phyloP scores from a whole-genome alignment of 495 filamentous ascomycete species.

The Barbatosphaeria neglecta region DNA sequence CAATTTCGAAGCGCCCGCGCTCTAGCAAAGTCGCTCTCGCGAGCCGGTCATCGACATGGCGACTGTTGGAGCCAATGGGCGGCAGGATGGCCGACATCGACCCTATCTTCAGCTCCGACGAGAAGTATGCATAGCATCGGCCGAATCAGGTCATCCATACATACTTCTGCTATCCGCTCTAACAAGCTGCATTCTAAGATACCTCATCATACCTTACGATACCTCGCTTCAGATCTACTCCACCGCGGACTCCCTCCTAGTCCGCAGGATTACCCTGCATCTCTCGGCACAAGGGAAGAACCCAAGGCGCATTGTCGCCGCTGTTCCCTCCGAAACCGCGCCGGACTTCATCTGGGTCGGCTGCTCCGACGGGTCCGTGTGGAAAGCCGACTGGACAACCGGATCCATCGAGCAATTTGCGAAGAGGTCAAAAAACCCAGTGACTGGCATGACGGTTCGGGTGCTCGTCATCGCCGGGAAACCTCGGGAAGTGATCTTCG shows the following conservation, averaged over 20 bases:
- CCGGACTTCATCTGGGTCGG: constrained; percentile 57
- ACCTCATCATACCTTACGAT: constrained; percentile 52
- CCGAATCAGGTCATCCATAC: not conserved
- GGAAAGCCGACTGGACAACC: constrained; percentile 65
- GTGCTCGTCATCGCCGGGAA: constrained; percentile 21
- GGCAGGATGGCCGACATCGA: constrained; percentile 63
- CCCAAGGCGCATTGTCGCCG: constrained; percentile 36
- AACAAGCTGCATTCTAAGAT: constrained; percentile 31
- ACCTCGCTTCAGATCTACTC: constrained; percentile 70
- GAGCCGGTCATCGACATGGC: too few relatives aligned
- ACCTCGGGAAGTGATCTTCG: constrained; percentile 31
- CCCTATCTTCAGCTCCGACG: constrained; percentile 66
- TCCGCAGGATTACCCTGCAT: constrained; percentile 45
- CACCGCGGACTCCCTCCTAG: constrained; percentile 62
- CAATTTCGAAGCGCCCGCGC: too few relatives aligned
- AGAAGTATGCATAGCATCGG: constrained; percentile 48
- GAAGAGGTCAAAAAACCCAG: constrained; percentile 6
- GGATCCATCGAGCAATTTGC: constrained; percentile 34
- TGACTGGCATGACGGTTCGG: constrained; percentile 31
- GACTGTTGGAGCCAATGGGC: constrained; percentile 48
- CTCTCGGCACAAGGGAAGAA: constrained; percentile 10
- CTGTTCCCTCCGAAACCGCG: constrained; percentile 45
- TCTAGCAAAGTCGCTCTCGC: too few relatives aligned
- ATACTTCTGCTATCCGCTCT: constrained; percentile 13
- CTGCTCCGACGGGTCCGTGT: constrained; percentile 51